A percentile compares a stretch with the other conserved stretches of the same genome.
phyloP scores from a whole-genome alignment of 2,329 filamentous ascomycete genomes.

The Kalmusia sp. region DNA sequence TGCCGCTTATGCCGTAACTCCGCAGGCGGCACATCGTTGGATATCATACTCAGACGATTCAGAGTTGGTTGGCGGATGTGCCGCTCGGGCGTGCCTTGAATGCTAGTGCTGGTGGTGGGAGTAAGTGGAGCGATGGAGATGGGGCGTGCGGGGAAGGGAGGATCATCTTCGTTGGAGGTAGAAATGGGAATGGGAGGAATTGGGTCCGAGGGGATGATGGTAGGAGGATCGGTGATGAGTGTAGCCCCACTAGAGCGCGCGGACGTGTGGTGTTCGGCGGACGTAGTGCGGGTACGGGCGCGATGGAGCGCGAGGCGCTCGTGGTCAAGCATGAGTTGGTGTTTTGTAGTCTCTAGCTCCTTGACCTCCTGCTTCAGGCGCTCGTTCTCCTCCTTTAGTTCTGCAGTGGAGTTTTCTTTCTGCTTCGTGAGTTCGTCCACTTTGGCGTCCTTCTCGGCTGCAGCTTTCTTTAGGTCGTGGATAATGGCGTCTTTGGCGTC shows the following conservation, averaged over 20 bases:
- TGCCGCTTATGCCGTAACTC: constrained; percentile 25
- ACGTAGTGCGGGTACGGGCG: constrained; percentile 26
- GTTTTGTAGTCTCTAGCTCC: constrained; percentile 36
- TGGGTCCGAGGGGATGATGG: constrained; percentile 6
- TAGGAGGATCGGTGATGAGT: constrained; percentile 28
- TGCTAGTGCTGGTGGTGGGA: constrained; percentile 18
- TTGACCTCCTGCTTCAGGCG: constrained; percentile 28
- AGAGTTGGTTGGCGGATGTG: constrained; percentile 20
- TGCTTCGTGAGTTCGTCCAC: constrained; percentile 27
- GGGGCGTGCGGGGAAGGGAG: constrained; percentile 15
- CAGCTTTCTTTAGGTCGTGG: constrained; percentile 17
- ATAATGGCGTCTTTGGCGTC: constrained; percentile 31
- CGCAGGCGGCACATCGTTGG: constrained; percentile 26
- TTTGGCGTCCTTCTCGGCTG: constrained; percentile 25
- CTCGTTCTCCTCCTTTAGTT: constrained; percentile 36
- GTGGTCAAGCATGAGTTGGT: constrained; percentile 41
- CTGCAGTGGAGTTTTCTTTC: constrained; percentile 21
- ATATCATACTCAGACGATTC: constrained; percentile 26
- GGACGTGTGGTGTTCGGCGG: constrained; percentile 30
- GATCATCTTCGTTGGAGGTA: constrained; percentile 11
- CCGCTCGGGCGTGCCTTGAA: constrained; percentile 25
- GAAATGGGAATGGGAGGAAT: neutral
- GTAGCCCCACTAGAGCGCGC: constrained; percentile 42
- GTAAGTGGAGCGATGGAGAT: constrained; percentile 6
- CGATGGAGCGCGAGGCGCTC: constrained; percentile 35